Evolutionary conservation across 352 stramenopile genomes (phyloP).

Genomic region (Pythium aristosporum): DNA sequence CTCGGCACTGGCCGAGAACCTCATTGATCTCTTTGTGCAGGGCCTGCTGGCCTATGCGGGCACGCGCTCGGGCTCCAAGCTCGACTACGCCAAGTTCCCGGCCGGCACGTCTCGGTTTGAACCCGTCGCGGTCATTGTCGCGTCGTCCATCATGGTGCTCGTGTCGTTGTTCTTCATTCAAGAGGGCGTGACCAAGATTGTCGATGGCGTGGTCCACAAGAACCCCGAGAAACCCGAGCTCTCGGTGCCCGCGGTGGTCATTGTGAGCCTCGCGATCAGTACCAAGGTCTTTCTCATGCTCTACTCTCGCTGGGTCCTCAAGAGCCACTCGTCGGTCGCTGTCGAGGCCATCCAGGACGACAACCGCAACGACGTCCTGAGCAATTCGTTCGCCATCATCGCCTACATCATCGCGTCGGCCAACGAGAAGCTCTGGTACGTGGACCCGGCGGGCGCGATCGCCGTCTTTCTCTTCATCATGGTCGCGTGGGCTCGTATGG

Average conservation of each 20-base stretch:
- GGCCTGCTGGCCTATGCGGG: conserved; percentile 89
- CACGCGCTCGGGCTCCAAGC: conserved; percentile 66
- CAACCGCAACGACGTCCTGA: conserved; percentile 94
- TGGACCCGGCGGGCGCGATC: conserved; percentile 92
- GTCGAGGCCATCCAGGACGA: conserved; percentile 83
- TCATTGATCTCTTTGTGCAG: conserved; percentile 92
- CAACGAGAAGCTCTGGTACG: conserved; percentile 72
- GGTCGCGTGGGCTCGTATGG: conserved; percentile 89
- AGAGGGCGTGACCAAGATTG: conserved; percentile 45
- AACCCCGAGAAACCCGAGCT: conserved; percentile 84
- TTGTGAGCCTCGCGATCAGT: conserved; percentile 51
- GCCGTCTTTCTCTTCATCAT: conserved; percentile 94
- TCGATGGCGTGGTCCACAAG: conserved; percentile 42
- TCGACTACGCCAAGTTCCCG: conserved; percentile 89
- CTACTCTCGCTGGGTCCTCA: conserved; percentile 64
- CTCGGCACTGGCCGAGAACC: conserved; percentile 89
- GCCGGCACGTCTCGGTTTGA: conserved; percentile 90
- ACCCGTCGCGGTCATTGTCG: conserved; percentile 91
- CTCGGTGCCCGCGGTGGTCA: conserved; percentile 82
- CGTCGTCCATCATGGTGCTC: conserved; percentile 91
- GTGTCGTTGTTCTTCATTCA: conserved; percentile 86
- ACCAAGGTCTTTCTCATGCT: conserved; percentile 73
- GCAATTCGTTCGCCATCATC: conserved; percentile 88
- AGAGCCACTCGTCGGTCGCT: conserved; percentile 46
- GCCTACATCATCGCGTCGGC: conserved; percentile 59